Conservation (phyloP, 371 early-diverging fungal genomes). For the Capillidium rhysosporum region DNA sequence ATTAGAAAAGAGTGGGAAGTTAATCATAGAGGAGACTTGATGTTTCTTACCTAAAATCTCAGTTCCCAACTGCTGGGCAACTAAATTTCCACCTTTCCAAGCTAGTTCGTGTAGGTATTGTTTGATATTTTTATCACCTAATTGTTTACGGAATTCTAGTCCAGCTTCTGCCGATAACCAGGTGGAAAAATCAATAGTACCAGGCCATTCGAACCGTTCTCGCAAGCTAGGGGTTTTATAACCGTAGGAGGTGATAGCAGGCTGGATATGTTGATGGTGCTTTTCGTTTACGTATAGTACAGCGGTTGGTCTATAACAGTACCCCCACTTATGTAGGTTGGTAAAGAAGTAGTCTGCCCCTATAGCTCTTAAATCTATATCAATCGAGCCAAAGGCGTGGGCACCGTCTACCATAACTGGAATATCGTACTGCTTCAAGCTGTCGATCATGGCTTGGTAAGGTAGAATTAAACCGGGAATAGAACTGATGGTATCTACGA, state of each 20-base stretch:
- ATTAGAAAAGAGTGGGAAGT: conserved; percentile 26
- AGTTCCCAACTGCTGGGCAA: conserved; percentile 31
- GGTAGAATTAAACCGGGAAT: conserved; percentile 33
- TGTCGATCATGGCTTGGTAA: conserved; percentile 22
- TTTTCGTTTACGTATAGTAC: conserved; percentile 30
- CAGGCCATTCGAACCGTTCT: conserved; percentile 18
- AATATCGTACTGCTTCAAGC: conserved; percentile 26
- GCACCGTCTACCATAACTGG: conserved; percentile 47
- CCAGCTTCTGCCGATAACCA: conserved; percentile 25
- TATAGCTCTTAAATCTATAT: conserved; percentile 23
- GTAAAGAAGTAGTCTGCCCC: conserved; percentile 46
- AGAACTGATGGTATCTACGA: conserved; percentile 35
- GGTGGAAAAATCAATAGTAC: conserved; percentile 15
- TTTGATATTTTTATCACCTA: conserved; percentile 32
- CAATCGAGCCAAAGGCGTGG: conserved; percentile 47
- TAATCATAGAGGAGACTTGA: conserved; percentile 28
- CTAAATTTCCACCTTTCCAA: conserved; percentile 25
- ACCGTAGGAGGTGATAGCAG: conserved; percentile 22
- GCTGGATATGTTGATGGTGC: conserved; percentile 27
- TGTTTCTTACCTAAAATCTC: conserved; percentile 23
- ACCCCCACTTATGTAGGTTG: conserved; percentile 58
- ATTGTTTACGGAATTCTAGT: conserved; percentile 21
- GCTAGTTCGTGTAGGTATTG: conserved; percentile 30
- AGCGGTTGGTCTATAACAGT: conserved; percentile 31
- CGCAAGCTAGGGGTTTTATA: conserved; percentile 16